Evolutionary conservation across 2,329 filamentous ascomycete genomes (phyloP).

Genomic region (Colletotrichum chrysophilum): DNA sequence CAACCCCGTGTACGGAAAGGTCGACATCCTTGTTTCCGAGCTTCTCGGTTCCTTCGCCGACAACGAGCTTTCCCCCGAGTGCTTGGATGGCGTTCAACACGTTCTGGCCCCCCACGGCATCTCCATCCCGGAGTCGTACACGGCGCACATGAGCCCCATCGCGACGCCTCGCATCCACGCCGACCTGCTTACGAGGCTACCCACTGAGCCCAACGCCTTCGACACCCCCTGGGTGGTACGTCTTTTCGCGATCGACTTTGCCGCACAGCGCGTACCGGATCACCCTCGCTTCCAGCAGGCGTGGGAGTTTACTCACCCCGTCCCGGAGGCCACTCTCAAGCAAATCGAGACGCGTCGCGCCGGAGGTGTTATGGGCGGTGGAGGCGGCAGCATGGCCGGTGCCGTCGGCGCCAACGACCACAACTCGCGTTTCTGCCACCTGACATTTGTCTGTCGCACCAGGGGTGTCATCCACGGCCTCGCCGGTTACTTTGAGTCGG

Average conservation of each 20-base stretch:
- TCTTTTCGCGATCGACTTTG: slow-evolving; percentile 87
- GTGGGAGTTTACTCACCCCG: slow-evolving; percentile 82
- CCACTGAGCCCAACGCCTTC: slow-evolving; percentile 73
- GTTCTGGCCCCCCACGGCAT: slow-evolving; percentile 85
- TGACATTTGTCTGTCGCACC: slow-evolving; percentile 79
- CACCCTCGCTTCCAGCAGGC: slow-evolving; percentile 72
- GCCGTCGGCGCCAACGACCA: slow-evolving; percentile 88
- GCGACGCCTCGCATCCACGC: slow-evolving; percentile 84
- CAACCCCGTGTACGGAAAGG: slow-evolving; percentile 62
- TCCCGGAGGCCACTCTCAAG: slow-evolving; percentile 63
- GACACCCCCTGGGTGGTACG: slow-evolving; percentile 96
- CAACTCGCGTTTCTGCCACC: slow-evolving; percentile 80
- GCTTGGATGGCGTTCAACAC: slow-evolving; percentile 92
- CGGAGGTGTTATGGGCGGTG: slow-evolving; percentile 69
- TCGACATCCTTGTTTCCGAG: slow-evolving; percentile 95
- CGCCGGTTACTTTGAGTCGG: slow-evolving; percentile 94
- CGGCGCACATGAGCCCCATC: slow-evolving; percentile 91
- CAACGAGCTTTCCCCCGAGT: slow-evolving; percentile 96
- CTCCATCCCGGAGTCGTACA: slow-evolving; percentile 92
- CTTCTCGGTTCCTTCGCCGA: slow-evolving; percentile 94
- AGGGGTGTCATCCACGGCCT: slow-evolving; percentile 89
- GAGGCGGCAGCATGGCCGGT: slow-evolving; percentile 75
- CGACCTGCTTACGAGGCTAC: slow-evolving; percentile 72
- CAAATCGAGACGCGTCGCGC: slow-evolving; percentile 61
- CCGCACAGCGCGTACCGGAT: slow-evolving; percentile 61